Evolutionary conservation across 2,329 filamentous ascomycete genomes (phyloP), one percentile per base, ranked within the genome.

Genomic region (Neopestalotiopsis rosae): DNA sequence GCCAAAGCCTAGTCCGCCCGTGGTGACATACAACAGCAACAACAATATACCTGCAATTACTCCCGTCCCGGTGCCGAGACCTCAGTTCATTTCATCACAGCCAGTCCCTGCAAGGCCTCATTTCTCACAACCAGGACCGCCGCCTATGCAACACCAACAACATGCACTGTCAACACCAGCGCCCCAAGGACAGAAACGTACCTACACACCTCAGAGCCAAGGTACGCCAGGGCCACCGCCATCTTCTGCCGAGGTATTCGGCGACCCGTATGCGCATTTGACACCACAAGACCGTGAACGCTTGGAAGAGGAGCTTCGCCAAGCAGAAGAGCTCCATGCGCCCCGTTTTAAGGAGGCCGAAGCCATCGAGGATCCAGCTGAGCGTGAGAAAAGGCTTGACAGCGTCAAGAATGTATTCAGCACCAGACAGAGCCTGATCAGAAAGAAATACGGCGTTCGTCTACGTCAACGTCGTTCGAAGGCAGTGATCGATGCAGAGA

Each of bases 371-470:
- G 80, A 85, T 49, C 76, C 78, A 1, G 72, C 68, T 57, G 75
- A 74, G 70, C 78, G 74, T 64, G 79, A 71, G 69, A 71, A 17
- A 1, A 77, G 72, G 61, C 65, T 88, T 0, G 80, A 81, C 0
- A 82, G 79, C 10, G 72, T 89, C 1, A 84, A 84, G 56, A 89
- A 89, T 71, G 83, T 82, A 3, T 87, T 86, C 72, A 85, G 85
- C 58, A 88, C 86, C 3, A 88, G 87, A 68, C 86, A 88, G 74
- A 88, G 85, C 66, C 81, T 82, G n/a, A 85, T 88, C 3, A 83
- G 88, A 13, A 89, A 88, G 74, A 88, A 84, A 69, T 89, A 85
- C 69, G 87, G 87, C n/a, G 86, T 90, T 40, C 82, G 83, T 1
- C 80, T 89, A 14, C 83, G 86, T 0, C 81, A 84, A 71, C 79